Conservation (phyloP, 108 stramenopile species). For the Cyclotella cryptica region DNA sequence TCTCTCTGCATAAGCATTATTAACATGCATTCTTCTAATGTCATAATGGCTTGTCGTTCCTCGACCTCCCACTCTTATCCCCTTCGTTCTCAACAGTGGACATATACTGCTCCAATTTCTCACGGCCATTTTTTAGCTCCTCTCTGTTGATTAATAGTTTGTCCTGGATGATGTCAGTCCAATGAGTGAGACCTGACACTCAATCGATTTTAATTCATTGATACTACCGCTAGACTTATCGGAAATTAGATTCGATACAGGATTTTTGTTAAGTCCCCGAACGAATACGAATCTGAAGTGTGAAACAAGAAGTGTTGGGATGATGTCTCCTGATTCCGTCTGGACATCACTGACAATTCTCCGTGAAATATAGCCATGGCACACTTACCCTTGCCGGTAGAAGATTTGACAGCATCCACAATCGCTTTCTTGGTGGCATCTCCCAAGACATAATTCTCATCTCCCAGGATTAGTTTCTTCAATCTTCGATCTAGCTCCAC, state of each 20-base stretch:
- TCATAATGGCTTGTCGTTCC: no score
- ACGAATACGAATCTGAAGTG: slow-evolving; percentile 28
- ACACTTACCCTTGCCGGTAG: slow-evolving; percentile 39
- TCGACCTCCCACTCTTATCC: no score
- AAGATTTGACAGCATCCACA: slow-evolving; percentile 25
- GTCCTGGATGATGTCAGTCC: slow-evolving; percentile 8
- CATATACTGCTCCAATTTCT: slow-evolving; percentile 34
- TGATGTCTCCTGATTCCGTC: no score
- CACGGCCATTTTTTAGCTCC: slow-evolving; percentile 20
- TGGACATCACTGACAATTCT: no score
- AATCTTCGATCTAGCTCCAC: slow-evolving; percentile 49
- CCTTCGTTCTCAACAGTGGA: background rate
- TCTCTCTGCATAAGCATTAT: no score
- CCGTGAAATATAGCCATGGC: no score
- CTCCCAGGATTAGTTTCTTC: slow-evolving; percentile 45
- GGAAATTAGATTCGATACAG: slow-evolving; percentile 37
- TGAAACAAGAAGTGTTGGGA: no score
- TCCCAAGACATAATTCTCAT: slow-evolving; percentile 51
- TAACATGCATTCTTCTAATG: no score
- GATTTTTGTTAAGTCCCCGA: slow-evolving; percentile 44
- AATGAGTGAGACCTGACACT: slow-evolving; percentile 16
- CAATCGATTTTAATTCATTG: background rate
- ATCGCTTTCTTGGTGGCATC: slow-evolving; percentile 46
- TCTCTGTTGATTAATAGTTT: no score
- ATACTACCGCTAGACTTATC: background rate